phyloP scores from a whole-genome alignment of 305 asterid species.

The Solanum hybrid region DNA sequence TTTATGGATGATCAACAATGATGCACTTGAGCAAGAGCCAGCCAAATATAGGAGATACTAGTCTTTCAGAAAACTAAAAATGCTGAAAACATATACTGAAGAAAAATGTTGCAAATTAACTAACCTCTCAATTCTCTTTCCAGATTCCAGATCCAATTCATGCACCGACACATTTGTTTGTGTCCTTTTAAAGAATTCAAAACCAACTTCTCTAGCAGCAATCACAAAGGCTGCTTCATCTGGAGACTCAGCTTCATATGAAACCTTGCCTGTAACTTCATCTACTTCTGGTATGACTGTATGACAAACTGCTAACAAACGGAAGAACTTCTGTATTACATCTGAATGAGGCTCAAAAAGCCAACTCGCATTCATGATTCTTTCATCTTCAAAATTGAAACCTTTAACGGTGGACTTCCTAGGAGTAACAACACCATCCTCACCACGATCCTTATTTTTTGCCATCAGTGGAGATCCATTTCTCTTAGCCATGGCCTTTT shows the following conservation, averaged over 20 bases:
- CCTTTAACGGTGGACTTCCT: conserved; percentile 55
- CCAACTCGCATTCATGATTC: conserved; percentile 74
- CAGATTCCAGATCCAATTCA: conserved; percentile 54
- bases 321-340: conserved; percentile 64
- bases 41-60: not conserved
- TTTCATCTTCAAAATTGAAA: conserved; percentile 68
- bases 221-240: conserved; percentile 96
- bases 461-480: conserved; percentile 52
- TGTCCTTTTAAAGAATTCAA: conserved; percentile 68
- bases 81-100: not conserved
- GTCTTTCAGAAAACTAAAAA: not conserved
- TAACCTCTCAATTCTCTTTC: conserved; percentile 60
- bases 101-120: conserved; percentile 9
- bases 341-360: conserved; percentile 40
- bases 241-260: conserved; percentile 91
- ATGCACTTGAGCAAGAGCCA: not conserved
- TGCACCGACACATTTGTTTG: conserved; percentile 55
- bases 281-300: conserved; percentile 89
- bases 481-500: conserved; percentile 69
- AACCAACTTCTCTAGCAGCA: conserved; percentile 91
- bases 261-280: conserved; percentile 47
- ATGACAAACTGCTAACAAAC: conserved; percentile 77
- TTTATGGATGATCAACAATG: not conserved
- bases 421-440: conserved; percentile 14
- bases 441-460: conserved; percentile 26